phyloP scores from a whole-genome alignment of 75 land plant genomes.

The Picea glauca region DNA sequence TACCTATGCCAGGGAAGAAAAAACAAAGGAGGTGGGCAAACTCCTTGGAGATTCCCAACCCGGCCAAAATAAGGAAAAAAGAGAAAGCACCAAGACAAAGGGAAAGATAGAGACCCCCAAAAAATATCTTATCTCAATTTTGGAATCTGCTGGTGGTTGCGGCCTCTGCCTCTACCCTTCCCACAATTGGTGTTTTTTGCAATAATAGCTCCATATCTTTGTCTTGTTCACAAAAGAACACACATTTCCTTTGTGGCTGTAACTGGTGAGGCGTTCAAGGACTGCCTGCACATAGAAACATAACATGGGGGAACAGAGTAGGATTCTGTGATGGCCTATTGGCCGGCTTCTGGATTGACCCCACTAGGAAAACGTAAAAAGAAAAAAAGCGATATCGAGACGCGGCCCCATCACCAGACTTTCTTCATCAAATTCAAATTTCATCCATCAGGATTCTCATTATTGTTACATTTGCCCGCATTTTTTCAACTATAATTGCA shows the following conservation, averaged over 20 bases:
- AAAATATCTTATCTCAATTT: neutral
- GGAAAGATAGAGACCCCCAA: constrained; percentile 3
- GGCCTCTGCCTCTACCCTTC: neutral
- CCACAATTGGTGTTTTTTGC: constrained; percentile 1
- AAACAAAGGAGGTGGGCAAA: neutral
- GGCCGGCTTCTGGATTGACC: neutral
- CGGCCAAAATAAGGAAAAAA: too few species aligned
- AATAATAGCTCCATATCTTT: constrained; percentile 11
- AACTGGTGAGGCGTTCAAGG: neutral
- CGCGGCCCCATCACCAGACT: neutral
- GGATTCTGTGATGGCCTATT: neutral
- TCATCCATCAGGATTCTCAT: neutral
- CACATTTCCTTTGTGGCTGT: neutral
- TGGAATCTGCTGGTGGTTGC: neutral
- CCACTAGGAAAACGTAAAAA: neutral
- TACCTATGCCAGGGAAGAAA: neutral
- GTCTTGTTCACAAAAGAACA: constrained; percentile 6
- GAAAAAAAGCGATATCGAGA: neutral
- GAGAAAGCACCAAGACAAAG: neutral
- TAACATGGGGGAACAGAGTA: neutral
- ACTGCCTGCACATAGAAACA: too few species aligned
- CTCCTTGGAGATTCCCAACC: constrained; percentile 1
- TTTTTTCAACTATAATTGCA: neutral
- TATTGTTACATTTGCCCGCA: neutral
- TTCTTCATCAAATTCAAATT: neutral